phyloP scores from a whole-genome alignment of 495 filamentous ascomycete genomes.

The Geopyxis carbonaria region DNA sequence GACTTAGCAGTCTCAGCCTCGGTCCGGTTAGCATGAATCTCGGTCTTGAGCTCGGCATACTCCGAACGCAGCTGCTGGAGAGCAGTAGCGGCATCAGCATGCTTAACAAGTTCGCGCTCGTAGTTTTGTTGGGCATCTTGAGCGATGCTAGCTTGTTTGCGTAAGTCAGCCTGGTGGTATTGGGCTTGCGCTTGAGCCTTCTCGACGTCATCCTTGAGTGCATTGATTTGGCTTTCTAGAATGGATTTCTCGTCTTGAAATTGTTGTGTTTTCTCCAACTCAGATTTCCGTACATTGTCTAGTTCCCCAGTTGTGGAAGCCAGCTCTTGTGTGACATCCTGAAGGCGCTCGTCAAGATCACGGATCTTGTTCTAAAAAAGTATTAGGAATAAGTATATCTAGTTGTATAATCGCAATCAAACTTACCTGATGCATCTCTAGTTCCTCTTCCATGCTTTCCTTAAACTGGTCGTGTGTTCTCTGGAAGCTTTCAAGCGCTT shows the following conservation, averaged over 20 bases:
- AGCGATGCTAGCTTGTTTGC: conserved; percentile 83
- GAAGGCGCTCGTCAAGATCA: conserved; percentile 62
- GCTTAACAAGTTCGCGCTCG: conserved; percentile 80
- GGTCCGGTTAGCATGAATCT: conserved; percentile 50
- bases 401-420: conserved; percentile 4
- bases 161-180: conserved; percentile 75
- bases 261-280: conserved; percentile 52
- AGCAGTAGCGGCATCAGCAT: conserved; percentile 75
- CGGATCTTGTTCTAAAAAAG: conserved; percentile 38
- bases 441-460: conserved; percentile 57
- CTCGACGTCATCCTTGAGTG: conserved; percentile 72
- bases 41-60: conserved; percentile 60
- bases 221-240: conserved; percentile 56
- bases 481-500: conserved; percentile 61
- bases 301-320: conserved; percentile 63
- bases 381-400: neutral
- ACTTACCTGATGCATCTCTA: conserved; percentile 49
- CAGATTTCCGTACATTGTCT: conserved; percentile 54
- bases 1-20: conserved; percentile 68
- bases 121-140: conserved; percentile 87
- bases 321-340: conserved; percentile 68
- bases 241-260: conserved; percentile 63
- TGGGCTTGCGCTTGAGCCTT: conserved; percentile 56
- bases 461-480: conserved; percentile 73
- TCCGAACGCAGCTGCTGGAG: conserved; percentile 63